Conservation (phyloP, 257 asterid genomes). For the Solanum chmielewskii region DNA sequence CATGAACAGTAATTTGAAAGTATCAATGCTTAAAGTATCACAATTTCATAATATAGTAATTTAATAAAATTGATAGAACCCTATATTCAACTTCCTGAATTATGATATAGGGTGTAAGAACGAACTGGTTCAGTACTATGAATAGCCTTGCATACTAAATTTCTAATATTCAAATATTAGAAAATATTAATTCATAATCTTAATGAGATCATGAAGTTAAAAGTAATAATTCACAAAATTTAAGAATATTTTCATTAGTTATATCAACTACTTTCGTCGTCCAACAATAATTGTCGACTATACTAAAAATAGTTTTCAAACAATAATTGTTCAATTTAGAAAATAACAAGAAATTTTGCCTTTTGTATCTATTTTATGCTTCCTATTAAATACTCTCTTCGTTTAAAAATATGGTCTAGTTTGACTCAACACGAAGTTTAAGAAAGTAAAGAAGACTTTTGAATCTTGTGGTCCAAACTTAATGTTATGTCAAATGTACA, state of each 20-base stretch:
- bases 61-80: neutral
- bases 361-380: neutral
- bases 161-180: neutral
- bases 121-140: neutral
- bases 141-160: neutral
- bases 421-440: too few species aligned
- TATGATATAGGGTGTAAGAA: neutral
- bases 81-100: neutral
- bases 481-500: too few species aligned
- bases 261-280: neutral
- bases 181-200: neutral
- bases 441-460: too few species aligned
- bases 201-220: neutral
- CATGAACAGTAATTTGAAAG: neutral
- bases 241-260: neutral
- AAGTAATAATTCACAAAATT: neutral
- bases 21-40: neutral
- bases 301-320: neutral
- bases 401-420: too few species aligned
- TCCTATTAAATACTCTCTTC: neutral
- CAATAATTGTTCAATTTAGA: too few species aligned
- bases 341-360: neutral
- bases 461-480: too few species aligned
- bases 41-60: neutral
- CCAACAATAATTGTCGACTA: neutral